Base-by-base conservation (phyloP, 768 basidiomycete species). In the Rhodosporidiobolus odoratus region DNA sequence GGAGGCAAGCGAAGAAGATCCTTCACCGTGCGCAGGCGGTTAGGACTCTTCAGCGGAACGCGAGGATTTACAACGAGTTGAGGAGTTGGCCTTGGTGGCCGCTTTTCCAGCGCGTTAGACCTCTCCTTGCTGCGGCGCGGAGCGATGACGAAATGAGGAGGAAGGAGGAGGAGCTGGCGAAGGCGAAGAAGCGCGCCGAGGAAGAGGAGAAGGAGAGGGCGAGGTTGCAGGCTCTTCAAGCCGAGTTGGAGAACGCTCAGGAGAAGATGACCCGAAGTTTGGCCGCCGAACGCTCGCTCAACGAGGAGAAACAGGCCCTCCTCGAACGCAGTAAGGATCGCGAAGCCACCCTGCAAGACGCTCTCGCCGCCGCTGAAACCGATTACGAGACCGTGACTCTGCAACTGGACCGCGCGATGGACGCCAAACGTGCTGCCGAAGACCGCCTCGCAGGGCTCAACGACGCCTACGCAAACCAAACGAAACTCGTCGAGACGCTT, bases 51-150 rank as follows among this genome's bases (percentile, higher is more conserved):
- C 96, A 98, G 78, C 85, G 88, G 54, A 99, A 99, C 78, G 95
- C 95, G 3, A 83, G 92, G 30, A 84, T 96, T 30, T 98, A 98
- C 78, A 87, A 88, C 12, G 88, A 91, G 65, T 83, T 99, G 37
- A 84, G 87, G 56, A 91, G 95, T 62, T 98, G 96, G 96, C 93
- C 95, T 2, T 98, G 96, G 96, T 99, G 96, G 96, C 90, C 93
- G 72, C 83, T 98, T 15, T 99, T 94, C 78, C 92, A 92, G 4
- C 95, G 95, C 83, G 92, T 99, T 27, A 89, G 94, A 41, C 96
- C 96, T 0, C 79, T 98, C 21, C 84, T 99, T 38, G 91, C 91
- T 30, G 94, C 94, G 0, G 95, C 95, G 2, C 84, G 92, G 25
- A 89, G 87, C 72, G 95, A 98, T 77, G 92, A 94, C 48, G 95